Evolutionary conservation across 768 basidiomycete genomes (phyloP), one percentile per base, ranked within the genome.

Genomic region (Suillus placidus): DNA sequence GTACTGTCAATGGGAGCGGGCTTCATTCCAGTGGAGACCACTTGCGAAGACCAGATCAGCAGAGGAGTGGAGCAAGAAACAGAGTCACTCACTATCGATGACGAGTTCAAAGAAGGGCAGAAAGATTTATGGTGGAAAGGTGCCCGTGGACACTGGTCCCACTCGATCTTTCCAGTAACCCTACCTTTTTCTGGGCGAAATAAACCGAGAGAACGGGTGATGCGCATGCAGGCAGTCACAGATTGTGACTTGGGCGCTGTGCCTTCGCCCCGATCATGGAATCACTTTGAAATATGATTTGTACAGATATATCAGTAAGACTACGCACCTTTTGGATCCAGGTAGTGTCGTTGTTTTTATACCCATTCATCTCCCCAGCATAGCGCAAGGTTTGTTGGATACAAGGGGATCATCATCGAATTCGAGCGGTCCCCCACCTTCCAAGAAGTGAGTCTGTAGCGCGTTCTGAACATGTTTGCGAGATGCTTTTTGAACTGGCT

Each of bases 221-320:
- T 58, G 8, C 38, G 6, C 57, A 58, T 30, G 38, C 57, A 26
- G 9, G 23, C 14, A 42, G 58, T 60, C 58, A 60, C 58, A 60
- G 58, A 60, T 60, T 30, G 58, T 60, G 58, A 60, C 58, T 60
- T 32, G 58, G 58, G 40, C 40, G 58, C 40, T 40, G 26, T 42
- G 38, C 40, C 34, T 20, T 55, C 58, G 26, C 18, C 38, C 38
- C 38, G 9, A 40, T 60, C 38, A 40, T 58, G 16, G 38, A 40
- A 30, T 26, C 26, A 60, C 58, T 52, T 52, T 52, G 26, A 40
- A 60, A 60, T 60, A 42, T 12, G 26, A 30, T 30, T 38, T 42
- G 57, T 13, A 30, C 26, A 42, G 10, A 58, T 30, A 30, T 40
- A 37, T 40, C 38, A 40, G 57, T 8, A 58, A 58, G 23, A 16